Conservation (phyloP, 1,139 yeast species). For the Geotrichum macrosporum region DNA sequence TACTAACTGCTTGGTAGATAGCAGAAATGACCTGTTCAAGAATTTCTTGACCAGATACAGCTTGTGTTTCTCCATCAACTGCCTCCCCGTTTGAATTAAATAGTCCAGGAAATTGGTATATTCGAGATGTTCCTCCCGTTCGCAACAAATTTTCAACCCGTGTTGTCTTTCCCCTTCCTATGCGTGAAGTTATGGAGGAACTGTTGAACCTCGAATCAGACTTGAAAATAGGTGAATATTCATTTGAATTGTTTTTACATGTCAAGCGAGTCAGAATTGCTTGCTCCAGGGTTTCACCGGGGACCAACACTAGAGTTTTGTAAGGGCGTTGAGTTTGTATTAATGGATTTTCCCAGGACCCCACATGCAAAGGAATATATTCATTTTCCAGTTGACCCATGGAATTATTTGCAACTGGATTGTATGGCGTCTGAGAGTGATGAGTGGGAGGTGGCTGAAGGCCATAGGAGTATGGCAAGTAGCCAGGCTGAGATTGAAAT, state of each 20-base stretch:
- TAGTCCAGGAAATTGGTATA: constrained; percentile 10
- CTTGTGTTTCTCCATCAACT: background rate
- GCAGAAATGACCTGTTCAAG: constrained; percentile 6
- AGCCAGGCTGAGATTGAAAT: background rate
- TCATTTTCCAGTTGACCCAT: constrained; percentile 1
- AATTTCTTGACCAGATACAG: constrained; percentile 14
- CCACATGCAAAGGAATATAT: constrained; percentile 15
- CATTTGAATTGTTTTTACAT: constrained; percentile 16
- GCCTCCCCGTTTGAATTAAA: background rate
- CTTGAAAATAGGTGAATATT: constrained; percentile 15
- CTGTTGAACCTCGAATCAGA: constrained; percentile 9
- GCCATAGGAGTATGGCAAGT: background rate
- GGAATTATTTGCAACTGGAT: background rate
- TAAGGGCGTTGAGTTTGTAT: constrained; percentile 12
- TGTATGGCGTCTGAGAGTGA: background rate
- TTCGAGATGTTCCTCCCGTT: constrained; percentile 16
- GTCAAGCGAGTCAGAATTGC: constrained; percentile 4
- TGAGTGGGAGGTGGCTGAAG: background rate
- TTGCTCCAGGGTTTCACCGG: constrained; percentile 10
- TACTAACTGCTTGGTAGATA: constrained; percentile 15
- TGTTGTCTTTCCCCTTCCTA: background rate
- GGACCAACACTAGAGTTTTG: constrained; percentile 9
- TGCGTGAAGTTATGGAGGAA: background rate
- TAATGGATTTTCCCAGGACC: constrained; percentile 12
- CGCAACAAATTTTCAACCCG: constrained; percentile 14